These are phyloP conservation scores for Fomitopsis serialis DNA, from an alignment of 768 basidiomycete genomes.

Conservation along the genomic window DNA sequence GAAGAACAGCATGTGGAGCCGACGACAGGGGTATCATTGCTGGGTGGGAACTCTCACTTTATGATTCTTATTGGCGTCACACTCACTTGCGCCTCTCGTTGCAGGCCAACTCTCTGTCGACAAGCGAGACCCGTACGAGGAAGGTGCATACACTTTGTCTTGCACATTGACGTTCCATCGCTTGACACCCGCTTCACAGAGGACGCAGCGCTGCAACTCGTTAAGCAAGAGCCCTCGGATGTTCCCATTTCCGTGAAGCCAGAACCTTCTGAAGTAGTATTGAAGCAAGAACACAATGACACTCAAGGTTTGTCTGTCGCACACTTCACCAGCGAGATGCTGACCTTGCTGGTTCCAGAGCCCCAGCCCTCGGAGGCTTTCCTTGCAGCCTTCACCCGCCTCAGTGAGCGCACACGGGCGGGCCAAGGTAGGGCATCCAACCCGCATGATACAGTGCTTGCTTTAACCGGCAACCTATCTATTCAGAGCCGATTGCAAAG, in stretches of 20 bases:
- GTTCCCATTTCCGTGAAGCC: slow-evolving; percentile 3
- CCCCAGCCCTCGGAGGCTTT: slow-evolving; percentile 3
- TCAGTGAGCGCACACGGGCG: neutral
- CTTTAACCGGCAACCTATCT: neutral
- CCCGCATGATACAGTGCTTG: too few species aligned
- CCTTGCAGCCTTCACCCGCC: slow-evolving; percentile 6
- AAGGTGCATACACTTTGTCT: slow-evolving; percentile 8
- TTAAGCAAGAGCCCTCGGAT: slow-evolving; percentile 10
- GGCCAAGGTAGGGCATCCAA: neutral
- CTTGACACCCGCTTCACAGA: slow-evolving; percentile 2
- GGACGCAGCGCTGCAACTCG: slow-evolving; percentile 6
- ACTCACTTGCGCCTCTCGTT: neutral
- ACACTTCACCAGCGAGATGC: too few species aligned
- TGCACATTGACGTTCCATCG: neutral
- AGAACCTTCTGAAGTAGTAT: neutral
- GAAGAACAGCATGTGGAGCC: neutral
- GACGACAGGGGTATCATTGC: neutral
- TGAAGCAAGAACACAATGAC: slow-evolving; percentile 8
- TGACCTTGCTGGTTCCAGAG: too few species aligned
- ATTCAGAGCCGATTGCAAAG: neutral
- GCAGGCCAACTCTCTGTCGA: slow-evolving; percentile 1
- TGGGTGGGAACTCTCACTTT: too few species aligned
- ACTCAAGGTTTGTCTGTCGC: too few species aligned
- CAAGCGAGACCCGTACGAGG: slow-evolving; percentile 20
- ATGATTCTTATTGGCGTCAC: too few species aligned